Evolutionary conservation across 345 rosid species (phyloP).

Genomic region (Anacardium occidentale): DNA sequence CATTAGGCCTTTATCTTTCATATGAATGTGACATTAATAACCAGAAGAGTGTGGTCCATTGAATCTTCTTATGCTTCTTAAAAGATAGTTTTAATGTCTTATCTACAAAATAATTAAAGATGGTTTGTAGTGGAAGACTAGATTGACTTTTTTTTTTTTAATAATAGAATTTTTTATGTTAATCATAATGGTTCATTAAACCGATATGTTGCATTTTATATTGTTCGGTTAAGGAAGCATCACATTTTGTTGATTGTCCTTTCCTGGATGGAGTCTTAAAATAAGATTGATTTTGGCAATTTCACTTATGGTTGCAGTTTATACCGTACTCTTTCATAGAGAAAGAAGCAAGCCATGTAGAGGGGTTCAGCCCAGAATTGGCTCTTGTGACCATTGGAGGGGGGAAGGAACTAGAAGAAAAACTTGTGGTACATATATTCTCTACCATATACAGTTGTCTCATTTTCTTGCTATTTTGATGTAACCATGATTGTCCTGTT

Average conservation of each 20-base stretch:
- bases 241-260: background rate
- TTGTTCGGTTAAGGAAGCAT: background rate
- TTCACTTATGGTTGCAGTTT: conserved; percentile 46
- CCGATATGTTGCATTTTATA: background rate
- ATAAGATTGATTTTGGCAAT: conserved; percentile 7
- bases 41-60: background rate
- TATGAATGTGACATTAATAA: background rate
- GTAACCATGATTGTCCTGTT: conserved; percentile 9
- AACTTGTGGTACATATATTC: conserved; percentile 74
- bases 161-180: too few species aligned
- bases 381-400: conserved; percentile 90
- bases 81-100: background rate
- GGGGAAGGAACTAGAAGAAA: conserved; percentile 93
- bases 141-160: background rate
- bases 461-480: conserved; percentile 11
- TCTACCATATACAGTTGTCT: background rate
- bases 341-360: conserved; percentile 96
- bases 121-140: background rate
- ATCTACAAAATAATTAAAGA: background rate
- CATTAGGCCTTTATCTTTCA: background rate
- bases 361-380: conserved; percentile 91
- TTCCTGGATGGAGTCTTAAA: background rate
- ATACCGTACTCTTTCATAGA: conserved; percentile 96
- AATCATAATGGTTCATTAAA: background rate
- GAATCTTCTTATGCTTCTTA: background rate